phyloP scores from a whole-genome alignment of 495 filamentous ascomycete genomes.

The Aeminium ludgeri region DNA sequence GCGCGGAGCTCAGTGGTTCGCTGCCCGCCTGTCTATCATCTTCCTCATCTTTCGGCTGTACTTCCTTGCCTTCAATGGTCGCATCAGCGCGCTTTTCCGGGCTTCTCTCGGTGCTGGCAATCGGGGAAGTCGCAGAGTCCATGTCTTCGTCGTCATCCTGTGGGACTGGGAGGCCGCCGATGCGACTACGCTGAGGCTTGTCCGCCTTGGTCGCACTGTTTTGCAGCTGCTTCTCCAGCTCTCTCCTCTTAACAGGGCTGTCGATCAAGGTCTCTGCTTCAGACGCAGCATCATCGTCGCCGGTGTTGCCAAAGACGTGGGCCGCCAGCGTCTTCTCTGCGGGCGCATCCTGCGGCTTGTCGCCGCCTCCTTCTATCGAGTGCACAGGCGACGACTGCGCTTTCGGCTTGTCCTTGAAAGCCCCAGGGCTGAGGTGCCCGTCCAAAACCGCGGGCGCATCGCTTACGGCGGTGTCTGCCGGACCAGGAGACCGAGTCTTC shows the following conservation, averaged over 20 bases:
- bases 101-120: conserved; percentile 10
- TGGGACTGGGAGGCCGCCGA: conserved; percentile 13
- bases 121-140: conserved; percentile 7
- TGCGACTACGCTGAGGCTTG: conserved; percentile 10
- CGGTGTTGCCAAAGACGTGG: not conserved
- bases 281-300: conserved; percentile 6
- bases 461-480: too few species aligned
- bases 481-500: not conserved
- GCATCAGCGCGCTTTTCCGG: conserved; percentile 3
- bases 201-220: not conserved
- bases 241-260: conserved; percentile 13
- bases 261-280: conserved; percentile 16
- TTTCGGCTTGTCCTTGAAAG: not conserved
- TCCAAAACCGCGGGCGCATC: not conserved
- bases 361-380: not conserved
- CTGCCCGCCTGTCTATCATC: conserved; percentile 3
- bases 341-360: conserved; percentile 1
- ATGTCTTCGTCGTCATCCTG: conserved; percentile 12
- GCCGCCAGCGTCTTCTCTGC: not conserved
- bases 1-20: conserved; percentile 10
- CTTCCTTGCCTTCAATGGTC: not conserved
- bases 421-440: not conserved
- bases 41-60: conserved; percentile 2
- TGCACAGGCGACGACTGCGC: not conserved
- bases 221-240: conserved; percentile 2